Conservation (phyloP, 345 rosid genomes). For the Trapa incisa region DNA sequence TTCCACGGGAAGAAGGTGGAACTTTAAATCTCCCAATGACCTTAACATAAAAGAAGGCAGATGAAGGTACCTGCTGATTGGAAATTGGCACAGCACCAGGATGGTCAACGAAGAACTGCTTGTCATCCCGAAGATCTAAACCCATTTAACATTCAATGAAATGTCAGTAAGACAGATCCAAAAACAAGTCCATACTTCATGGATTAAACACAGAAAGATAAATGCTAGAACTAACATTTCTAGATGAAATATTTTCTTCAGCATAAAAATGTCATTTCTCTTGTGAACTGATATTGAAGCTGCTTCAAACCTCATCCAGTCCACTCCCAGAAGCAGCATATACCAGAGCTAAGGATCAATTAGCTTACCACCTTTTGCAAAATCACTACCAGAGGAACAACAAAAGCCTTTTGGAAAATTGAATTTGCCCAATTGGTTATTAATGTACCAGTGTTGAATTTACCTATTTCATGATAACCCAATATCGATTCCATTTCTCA, state of each 20-base stretch:
- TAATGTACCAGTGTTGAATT: background rate
- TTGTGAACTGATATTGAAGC: background rate
- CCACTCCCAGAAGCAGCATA: too few relatives aligned
- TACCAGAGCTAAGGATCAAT: too few relatives aligned
- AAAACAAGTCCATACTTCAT: too few relatives aligned
- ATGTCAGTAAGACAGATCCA: background rate
- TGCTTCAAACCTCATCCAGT: background rate
- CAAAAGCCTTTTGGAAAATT: background rate
- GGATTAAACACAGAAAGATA: too few relatives aligned
- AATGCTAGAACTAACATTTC: too few relatives aligned
- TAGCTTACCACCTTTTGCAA: too few relatives aligned
- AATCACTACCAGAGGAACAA: background rate
- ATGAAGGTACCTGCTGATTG: slow-evolving; percentile 43
- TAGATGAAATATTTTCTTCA: background rate
- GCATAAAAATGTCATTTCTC: background rate
- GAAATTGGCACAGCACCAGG: slow-evolving; percentile 87
- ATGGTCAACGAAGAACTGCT: slow-evolving; percentile 77
- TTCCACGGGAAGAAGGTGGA: background rate
- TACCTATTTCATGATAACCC: background rate
- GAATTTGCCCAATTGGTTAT: background rate
- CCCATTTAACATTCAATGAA: slow-evolving; percentile 13
- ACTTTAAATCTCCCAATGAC: background rate
- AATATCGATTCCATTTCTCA: background rate
- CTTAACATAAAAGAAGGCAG: background rate
- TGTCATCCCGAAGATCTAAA: slow-evolving; percentile 85